Evolutionary conservation across 306 rosid genomes (phyloP), one percentile per base, ranked within the genome.

Genomic region (Rosa persica): DNA sequence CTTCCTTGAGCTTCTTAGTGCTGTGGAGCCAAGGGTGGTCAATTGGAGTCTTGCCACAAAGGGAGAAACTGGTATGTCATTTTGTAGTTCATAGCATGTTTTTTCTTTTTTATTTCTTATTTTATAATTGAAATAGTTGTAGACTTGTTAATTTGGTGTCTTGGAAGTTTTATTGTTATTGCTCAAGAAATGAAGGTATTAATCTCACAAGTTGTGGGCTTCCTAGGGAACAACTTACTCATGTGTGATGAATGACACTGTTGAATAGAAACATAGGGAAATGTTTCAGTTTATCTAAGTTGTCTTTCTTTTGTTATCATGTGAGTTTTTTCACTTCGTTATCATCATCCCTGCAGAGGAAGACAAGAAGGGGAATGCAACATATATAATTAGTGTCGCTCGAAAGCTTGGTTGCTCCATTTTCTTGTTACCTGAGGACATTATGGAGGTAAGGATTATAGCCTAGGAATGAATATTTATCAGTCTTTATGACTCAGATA

Each of bases 381-480:
- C 98, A 27, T 95, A 95, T 81, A 95, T 93, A 76, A 91, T 95
- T 87, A 95, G 99, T 89, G 97, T 95, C 20, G 99, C 99, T 61
- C 89, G 99, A 76, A 95, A 93, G 87, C 98, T 95, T 16, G 99
- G 99, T 38, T 95, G 99, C 85, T 93, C 99, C 88, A 88, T 95
- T 78, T 95, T 89, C 92, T 89, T 95, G 89, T 89, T 95, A 82
- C 98, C 99, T 13, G 99, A 95, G 85, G 99, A 95, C 81, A 95
- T 95, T 46, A 89, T 95, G 5, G 96, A 93, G 95, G 99, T 93
- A 80, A 83, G 68, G 40, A 70, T 58, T 20, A 30, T 12, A 73
- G 36, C 49, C 7, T n/a, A 76, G 77, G 17, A 61, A 25, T 71
- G 52, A 74, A 70, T 77, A 62, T 55, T 48, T 71, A 20, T 71